phyloP scores from a whole-genome alignment of 2,329 filamentous ascomycete genomes.

The Sclerotinia minor region DNA sequence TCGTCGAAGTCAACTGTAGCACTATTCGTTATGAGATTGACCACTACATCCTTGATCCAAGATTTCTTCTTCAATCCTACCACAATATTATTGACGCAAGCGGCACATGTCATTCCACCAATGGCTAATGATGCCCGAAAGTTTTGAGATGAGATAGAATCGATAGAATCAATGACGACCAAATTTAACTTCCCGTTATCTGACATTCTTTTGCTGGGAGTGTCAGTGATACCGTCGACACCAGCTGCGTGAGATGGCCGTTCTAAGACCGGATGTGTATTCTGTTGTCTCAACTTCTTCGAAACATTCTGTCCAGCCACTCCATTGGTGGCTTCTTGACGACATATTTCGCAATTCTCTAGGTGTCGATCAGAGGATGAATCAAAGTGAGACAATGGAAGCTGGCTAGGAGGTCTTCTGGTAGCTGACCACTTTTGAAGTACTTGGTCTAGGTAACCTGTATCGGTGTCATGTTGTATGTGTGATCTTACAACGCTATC shows the following conservation, averaged over 20 bases:
- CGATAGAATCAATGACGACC: constrained; percentile 43
- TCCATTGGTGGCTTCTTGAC: constrained; percentile 41
- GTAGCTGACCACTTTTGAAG: constrained; percentile 31
- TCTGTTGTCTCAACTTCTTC: constrained; percentile 10
- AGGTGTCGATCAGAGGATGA: constrained; percentile 43
- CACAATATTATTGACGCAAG: constrained; percentile 53
- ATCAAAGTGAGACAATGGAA: constrained; percentile 30
- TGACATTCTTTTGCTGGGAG: constrained; percentile 9
- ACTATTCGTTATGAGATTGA: constrained; percentile 56
- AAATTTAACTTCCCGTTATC: constrained; percentile 23
- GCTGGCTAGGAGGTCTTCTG: constrained; percentile 29
- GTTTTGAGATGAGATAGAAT: constrained; percentile 36
- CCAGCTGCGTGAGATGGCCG: constrained; percentile 4
- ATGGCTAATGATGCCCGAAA: constrained; percentile 55
- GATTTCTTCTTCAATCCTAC: constrained; percentile 49
- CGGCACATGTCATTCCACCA: constrained; percentile 58
- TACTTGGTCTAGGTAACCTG: constrained; percentile 38
- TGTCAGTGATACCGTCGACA: constrained; percentile 11
- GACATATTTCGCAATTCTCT: constrained; percentile 53
- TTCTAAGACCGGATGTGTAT: neutral
- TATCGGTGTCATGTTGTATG: constrained; percentile 29
- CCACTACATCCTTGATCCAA: constrained; percentile 50
- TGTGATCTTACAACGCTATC: constrained; percentile 17
- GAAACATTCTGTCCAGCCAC: constrained; percentile 32
- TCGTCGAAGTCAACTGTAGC: constrained; percentile 50